Evolutionary conservation across 2,329 filamentous ascomycete species (phyloP), one percentile per base, ranked within the genome.

Genomic region (Trichoderma aggressivum): DNA sequence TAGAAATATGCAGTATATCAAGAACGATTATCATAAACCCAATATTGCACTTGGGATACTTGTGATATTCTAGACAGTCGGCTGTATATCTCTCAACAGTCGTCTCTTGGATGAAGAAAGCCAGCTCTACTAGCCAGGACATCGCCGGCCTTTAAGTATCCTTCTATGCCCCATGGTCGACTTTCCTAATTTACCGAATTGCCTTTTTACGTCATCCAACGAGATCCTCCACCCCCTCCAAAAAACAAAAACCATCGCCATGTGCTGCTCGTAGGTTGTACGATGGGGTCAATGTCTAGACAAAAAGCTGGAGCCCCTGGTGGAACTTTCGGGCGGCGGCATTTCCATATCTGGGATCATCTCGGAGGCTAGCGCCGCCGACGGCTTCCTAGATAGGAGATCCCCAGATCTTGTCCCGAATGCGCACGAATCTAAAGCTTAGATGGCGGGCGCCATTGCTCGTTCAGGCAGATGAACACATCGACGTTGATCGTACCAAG

Each of bases 311-410:
- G 70, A 28, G 16, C 26, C 63, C 60, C 60, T 61, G 47, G 70
- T 64, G 66, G 59, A 61, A 69, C 59, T 59, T 43, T 30, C 4
- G 14, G 14, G 32, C 70, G 70, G 65, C 70, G 70, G 32, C 32
- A 56, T 70, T 70, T 62, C 59, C 70, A 63, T 1, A 47, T 63
- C 36, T 58, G 47, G 70, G 7, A 18, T 28, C 26, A 16, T n/a
- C 18, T n/a, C 5, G 14, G 14, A 26, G 28, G 71, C 39, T 72
- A 72, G 71, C 68, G 67, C 62, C 71, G 71, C 71, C 71, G 71
- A 55, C 0, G 1, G 6, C 7, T 56, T 61, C 71, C 67, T 14
- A 39, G 14, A 58, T 4, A 30, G 62, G 71, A 53, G 3, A 66
- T 70, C 62, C 62, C 58, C 56, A 53, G 58, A 60, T 53, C 24